These are phyloP conservation scores for Curvularia lunata DNA, from an alignment of 2,329 filamentous ascomycete species.

Conservation along the genomic window DNA sequence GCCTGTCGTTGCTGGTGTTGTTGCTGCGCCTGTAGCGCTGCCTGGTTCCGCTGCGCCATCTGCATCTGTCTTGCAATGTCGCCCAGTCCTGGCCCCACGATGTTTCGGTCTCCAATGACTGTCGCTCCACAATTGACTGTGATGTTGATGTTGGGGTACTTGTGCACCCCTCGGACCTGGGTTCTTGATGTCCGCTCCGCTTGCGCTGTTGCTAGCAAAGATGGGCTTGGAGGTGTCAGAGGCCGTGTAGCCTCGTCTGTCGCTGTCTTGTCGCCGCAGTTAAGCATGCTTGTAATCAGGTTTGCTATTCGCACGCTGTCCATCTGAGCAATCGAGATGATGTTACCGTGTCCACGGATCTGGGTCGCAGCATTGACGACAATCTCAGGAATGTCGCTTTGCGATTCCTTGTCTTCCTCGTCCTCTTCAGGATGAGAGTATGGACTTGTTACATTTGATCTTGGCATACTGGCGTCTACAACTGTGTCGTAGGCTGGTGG, in stretches of 20 bases:
- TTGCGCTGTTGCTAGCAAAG: constrained; percentile 8
- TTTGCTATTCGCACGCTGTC: constrained; percentile 39
- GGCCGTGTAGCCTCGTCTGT: neutral
- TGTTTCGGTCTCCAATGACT: constrained; percentile 44
- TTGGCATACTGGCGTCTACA: constrained; percentile 29
- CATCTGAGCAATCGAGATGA: constrained; percentile 43
- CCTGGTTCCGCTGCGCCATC: constrained; percentile 35
- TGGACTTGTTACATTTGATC: constrained; percentile 27
- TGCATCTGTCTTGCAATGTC: constrained; percentile 46
- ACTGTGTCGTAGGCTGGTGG: constrained; percentile 43
- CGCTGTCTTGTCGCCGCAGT: constrained; percentile 13
- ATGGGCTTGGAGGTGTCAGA: constrained; percentile 6
- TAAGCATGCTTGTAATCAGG: constrained; percentile 32
- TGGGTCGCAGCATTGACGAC: constrained; percentile 46
- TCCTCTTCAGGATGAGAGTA: constrained; percentile 30
- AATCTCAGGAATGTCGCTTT: constrained; percentile 36
- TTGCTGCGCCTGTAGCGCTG: constrained; percentile 23
- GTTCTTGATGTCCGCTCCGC: constrained; percentile 13
- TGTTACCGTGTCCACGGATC: constrained; percentile 44
- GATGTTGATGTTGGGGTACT: constrained; percentile 35
- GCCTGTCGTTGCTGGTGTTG: constrained; percentile 9
- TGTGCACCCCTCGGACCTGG: constrained; percentile 15
- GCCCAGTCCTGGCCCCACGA: constrained; percentile 43
- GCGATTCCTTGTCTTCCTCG: constrained; percentile 26
- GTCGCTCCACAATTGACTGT: constrained; percentile 46